Conservation (phyloP, 345 rosid genomes). For the Theobroma cacao region DNA sequence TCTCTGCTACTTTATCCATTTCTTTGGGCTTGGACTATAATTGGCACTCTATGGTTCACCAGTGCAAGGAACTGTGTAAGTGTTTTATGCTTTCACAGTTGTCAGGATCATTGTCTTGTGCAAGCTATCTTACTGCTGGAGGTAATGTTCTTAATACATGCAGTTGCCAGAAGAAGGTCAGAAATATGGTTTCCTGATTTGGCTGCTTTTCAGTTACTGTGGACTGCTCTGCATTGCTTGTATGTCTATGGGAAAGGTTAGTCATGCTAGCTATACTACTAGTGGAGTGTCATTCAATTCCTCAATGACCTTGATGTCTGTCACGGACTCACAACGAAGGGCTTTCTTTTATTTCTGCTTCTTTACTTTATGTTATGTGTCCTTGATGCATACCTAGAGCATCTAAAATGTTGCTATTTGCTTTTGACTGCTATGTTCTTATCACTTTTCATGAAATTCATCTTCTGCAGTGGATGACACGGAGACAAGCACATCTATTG, state of each 20-base stretch:
- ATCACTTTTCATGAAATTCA: slow-evolving; percentile 1
- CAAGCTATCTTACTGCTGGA: slow-evolving; percentile 7
- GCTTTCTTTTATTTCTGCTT: not conserved
- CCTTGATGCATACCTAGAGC: not conserved
- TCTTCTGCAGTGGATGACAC: slow-evolving; percentile 68
- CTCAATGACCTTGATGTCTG: not conserved
- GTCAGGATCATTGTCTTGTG: not conserved
- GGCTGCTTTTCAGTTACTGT: slow-evolving; percentile 96
- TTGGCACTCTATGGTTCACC: slow-evolving; percentile 89
- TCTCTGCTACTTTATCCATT: slow-evolving; percentile 83
- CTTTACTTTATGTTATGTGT: not conserved
- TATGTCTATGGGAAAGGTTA: slow-evolving; percentile 80
- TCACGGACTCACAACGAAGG: not conserved
- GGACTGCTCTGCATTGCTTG: slow-evolving; percentile 82
- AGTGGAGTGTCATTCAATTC: not conserved
- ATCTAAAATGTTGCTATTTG: not conserved
- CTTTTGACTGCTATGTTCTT: not conserved
- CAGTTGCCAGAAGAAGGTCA: slow-evolving; percentile 95
- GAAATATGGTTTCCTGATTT: slow-evolving; percentile 96
- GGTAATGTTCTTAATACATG: slow-evolving; percentile 5
- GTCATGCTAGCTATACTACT: slow-evolving; percentile 4
- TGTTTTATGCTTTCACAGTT: not conserved
- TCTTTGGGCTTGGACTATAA: slow-evolving; percentile 94
- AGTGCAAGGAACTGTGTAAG: slow-evolving; percentile 79
- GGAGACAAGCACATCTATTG: slow-evolving; percentile 77